Evolutionary conservation across 805 yeast genomes (phyloP).

Genomic region (Candida railenensis): DNA sequence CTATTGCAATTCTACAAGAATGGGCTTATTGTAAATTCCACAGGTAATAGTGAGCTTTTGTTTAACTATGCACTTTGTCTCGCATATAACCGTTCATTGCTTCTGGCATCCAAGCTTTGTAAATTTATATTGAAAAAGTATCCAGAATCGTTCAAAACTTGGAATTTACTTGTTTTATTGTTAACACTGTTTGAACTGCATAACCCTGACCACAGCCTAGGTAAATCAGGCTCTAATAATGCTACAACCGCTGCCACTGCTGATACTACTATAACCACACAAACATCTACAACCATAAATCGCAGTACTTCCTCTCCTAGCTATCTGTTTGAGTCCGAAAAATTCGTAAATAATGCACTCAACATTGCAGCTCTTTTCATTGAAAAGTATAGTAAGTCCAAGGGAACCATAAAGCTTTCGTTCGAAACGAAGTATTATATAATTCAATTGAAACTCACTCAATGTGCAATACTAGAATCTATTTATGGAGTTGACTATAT

Average conservation of each 20-base stretch:
- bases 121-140: conserved; percentile 49
- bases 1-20: conserved; percentile 30
- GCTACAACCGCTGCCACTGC: conserved; percentile 4
- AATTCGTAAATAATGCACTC: conserved; percentile 53
- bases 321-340: conserved; percentile 42
- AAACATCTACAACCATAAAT: neutral
- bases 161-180: conserved; percentile 68
- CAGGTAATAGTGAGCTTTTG: conserved; percentile 27
- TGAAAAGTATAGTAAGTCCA: conserved; percentile 20
- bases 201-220: conserved; percentile 13
- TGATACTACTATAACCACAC: neutral
- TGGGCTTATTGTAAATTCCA: conserved; percentile 34
- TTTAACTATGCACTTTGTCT: conserved; percentile 49
- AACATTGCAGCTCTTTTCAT: conserved; percentile 40
- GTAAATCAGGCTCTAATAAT: conserved; percentile 3
- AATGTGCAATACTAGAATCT: conserved; percentile 65
- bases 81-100: conserved; percentile 42
- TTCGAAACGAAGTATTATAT: conserved; percentile 45
- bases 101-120: conserved; percentile 44
- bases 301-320: neutral
- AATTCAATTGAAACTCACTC: conserved; percentile 71
- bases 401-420: conserved; percentile 17
- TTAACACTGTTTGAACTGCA: conserved; percentile 57
- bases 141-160: conserved; percentile 58
- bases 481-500: conserved; percentile 57